Base-by-base conservation (phyloP, 73 alveolate genomes). In the Breviolum minutum region DNA sequence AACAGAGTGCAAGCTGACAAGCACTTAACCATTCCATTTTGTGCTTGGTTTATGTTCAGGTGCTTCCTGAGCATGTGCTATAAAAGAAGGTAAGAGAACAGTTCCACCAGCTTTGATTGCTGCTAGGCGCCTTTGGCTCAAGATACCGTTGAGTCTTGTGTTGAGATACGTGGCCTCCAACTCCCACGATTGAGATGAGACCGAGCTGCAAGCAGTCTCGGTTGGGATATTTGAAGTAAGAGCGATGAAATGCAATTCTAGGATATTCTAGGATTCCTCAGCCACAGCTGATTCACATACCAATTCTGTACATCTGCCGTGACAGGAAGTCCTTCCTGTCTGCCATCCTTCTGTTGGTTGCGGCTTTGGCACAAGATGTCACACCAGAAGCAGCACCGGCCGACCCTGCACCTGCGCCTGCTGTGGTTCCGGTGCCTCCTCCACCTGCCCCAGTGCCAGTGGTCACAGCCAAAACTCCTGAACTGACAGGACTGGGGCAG, bases 401-500 rank as follows among this genome's bases (percentile, higher is more conserved):
- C 19, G 95, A 9, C 48, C 60, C n/a, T 5, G 82, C 61, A 27
- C 40, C 87, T 29, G 87, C 48, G 29, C 27, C 63, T 16, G 87
- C 60, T 13, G 26, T 74, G 62, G 87, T 73, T 6, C 69, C 71
- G 48, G 62, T 70, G 71, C 87, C 96, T 20, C 69, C 96, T 20
- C 87, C 86, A 62, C 96, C 96, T 17, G 70, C 96, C 7, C 87
- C 96, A 17, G 70, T 68, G 32, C 70, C 48, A 48, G 95, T 63
- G 85, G 83, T 66, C 48, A 30, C 95, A 13, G 85, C 61, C 71
- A 29, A 30, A 64, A 66, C 83, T 26, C 63, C 63, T 27, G 63
- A 24, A 63, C 66, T 86, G 63, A 9, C 79, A 87, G 81, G 95
- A 29, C 91, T 24, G 29, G 40, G 27, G 14, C 22, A 3, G 63